Evolutionary conservation across 2,329 filamentous ascomycete genomes (phyloP), one percentile per base, ranked within the genome.

Genomic region (Penicillium sp.): DNA sequence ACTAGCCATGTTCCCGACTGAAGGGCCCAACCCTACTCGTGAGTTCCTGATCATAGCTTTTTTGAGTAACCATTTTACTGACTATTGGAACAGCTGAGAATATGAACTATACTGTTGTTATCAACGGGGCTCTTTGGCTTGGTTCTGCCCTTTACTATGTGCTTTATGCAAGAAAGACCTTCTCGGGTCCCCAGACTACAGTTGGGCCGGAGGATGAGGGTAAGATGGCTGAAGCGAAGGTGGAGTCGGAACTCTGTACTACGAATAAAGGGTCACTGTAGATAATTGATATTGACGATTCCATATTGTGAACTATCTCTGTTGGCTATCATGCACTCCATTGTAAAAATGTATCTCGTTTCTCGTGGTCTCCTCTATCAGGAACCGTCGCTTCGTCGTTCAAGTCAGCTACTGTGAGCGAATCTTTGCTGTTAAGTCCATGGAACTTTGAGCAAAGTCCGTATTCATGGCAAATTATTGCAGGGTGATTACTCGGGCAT

Each of bases 81-180:
- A 55, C 31, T 35, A 6, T 25, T 7, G 12, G 49, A n/a, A 14
- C 46, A 76, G 75, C 77, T 0, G 59, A 77, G 37, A 70, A 70
- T 12, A 86, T 86, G 84, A 87, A 87, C 62, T 87, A 86, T 65
- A 85, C 84, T 0, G 77, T 85, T 2, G 84, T 85, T 2, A 82
- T 87, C 56, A 85, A 85, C 57, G 76, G 75, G 37, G 78, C 79
- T 3, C 79, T 87, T 1, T 87, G 84, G 84, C 71, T 80, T 14
- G 82, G 82, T 2, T 76, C 79, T 0, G 66, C 85, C 60, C 49
- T 74, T 1, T 86, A 86, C 67, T 86, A 85, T 64, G 76, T 75
- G 58, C 59, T 83, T 25, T 77, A 82, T 70, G 84, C 83, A 6
- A 73, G 78, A 52, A 85, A 85, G 66, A 85, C 82, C 77, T 85